These are phyloP conservation scores for Neoarthrinium moseri DNA, from an alignment of 2,329 filamentous ascomycete species.

Conservation along the genomic window DNA sequence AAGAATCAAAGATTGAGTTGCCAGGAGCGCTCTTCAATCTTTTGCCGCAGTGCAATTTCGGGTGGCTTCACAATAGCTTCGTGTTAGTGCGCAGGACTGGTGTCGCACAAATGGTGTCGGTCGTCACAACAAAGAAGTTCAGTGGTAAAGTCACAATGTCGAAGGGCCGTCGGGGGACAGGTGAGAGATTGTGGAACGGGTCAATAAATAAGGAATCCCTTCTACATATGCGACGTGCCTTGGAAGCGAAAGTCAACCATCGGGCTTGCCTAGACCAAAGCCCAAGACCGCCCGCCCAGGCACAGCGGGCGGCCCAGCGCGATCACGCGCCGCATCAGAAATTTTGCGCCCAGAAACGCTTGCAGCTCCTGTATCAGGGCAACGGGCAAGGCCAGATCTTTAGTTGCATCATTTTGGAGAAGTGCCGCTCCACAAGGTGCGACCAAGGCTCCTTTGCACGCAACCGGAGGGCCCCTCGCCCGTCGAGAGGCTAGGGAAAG, in stretches of 20 bases:
- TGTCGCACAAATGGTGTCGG: too few relatives aligned
- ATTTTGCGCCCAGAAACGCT: not conserved
- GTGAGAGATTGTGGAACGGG: too few relatives aligned
- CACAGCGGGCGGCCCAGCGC: not conserved
- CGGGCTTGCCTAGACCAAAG: not conserved
- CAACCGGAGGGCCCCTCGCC: not conserved
- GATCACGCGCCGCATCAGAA: slow-evolving; percentile 8
- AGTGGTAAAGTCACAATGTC: too few relatives aligned
- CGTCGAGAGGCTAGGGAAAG: not conserved
- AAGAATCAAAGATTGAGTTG: not conserved
- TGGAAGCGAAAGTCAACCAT: not conserved
- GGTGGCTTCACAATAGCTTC: too few relatives aligned
- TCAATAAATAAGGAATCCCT: too few relatives aligned
- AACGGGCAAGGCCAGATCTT: not conserved
- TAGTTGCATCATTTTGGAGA: not conserved
- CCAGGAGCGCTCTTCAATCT: too few relatives aligned
- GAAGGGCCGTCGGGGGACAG: too few relatives aligned
- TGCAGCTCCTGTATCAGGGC: not conserved
- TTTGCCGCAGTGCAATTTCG: too few relatives aligned
- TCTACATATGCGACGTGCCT: not conserved
- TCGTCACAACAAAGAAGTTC: too few relatives aligned
- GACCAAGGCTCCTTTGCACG: not conserved
- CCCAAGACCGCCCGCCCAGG: not conserved
- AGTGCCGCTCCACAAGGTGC: not conserved
- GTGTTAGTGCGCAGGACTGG: too few relatives aligned